These are phyloP conservation scores for Toxicodendron radicans DNA, from an alignment of 345 rosid species.

Conservation along the genomic window DNA sequence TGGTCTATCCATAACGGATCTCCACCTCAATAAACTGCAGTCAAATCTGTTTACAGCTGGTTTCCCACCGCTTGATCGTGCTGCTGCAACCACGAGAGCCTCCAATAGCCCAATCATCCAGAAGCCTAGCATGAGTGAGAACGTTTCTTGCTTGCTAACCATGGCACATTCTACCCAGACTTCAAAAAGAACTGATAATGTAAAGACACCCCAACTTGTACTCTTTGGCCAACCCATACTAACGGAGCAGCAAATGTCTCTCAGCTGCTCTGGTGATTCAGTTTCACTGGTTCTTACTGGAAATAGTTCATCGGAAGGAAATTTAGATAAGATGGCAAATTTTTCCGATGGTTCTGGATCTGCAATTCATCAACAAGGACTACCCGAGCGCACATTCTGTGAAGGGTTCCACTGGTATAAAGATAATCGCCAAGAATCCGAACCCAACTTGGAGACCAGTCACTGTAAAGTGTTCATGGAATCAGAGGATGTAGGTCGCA, in stretches of 20 bases:
- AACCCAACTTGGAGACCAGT: slow-evolving; percentile 37
- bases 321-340: slow-evolving; percentile 29
- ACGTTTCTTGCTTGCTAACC: slow-evolving; percentile 50
- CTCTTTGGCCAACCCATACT: slow-evolving; percentile 66
- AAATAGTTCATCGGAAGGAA: slow-evolving; percentile 40
- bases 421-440: slow-evolving; percentile 34
- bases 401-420: slow-evolving; percentile 37
- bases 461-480: slow-evolving; percentile 63
- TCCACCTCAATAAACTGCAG: slow-evolving; percentile 39
- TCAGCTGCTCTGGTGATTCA: slow-evolving; percentile 39
- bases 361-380: slow-evolving; percentile 35
- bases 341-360: slow-evolving; percentile 38
- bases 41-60: slow-evolving; percentile 39
- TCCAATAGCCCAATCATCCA: slow-evolving; percentile 29
- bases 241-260: slow-evolving; percentile 47
- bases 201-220: slow-evolving; percentile 47
- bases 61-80: slow-evolving; percentile 34
- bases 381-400: slow-evolving; percentile 29
- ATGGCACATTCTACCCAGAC: slow-evolving; percentile 40
- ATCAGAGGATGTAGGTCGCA: slow-evolving; percentile 59
- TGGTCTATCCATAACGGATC: slow-evolving; percentile 55
- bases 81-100: slow-evolving; percentile 34
- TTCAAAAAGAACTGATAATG: slow-evolving; percentile 38
- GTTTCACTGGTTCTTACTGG: slow-evolving; percentile 30
- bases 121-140: slow-evolving; percentile 39